Conservation (phyloP, 2,329 filamentous ascomycete genomes). For the Fusarium oligoseptatum region DNA sequence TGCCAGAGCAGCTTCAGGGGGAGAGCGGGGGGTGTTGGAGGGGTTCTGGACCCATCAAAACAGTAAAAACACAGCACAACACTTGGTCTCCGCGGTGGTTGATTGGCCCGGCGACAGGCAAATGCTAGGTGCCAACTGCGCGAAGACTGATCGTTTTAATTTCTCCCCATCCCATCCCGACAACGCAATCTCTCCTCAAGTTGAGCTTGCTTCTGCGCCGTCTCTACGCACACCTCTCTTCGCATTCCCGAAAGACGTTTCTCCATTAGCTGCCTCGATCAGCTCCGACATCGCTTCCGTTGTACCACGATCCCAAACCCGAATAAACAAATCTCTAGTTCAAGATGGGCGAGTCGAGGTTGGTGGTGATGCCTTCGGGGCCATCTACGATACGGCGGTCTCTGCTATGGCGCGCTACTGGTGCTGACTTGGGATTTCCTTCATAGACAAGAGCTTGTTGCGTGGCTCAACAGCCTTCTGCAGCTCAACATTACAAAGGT, state of each 20-base stretch:
- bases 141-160: conserved; percentile 45
- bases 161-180: conserved; percentile 46
- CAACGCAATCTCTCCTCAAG: conserved; percentile 42
- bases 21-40: conserved; percentile 17
- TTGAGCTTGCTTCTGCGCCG: conserved; percentile 23
- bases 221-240: conserved; percentile 3
- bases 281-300: neutral
- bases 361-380: conserved; percentile 40
- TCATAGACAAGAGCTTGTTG: conserved; percentile 92
- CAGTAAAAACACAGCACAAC: conserved; percentile 22
- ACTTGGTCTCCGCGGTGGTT: conserved; percentile 43
- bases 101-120: conserved; percentile 47
- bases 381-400: conserved; percentile 9
- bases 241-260: conserved; percentile 13
- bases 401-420: neutral
- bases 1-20: conserved; percentile 24
- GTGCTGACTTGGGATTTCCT: conserved; percentile 32
- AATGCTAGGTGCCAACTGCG: conserved; percentile 35
- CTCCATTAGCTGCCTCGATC: conserved; percentile 13
- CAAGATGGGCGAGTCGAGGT: conserved; percentile 65
- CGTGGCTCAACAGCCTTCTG: conserved; percentile 97
- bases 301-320: conserved; percentile 12
- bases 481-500: conserved; percentile 99
- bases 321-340: conserved; percentile 38
- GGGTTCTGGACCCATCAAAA: conserved; percentile 21